Base-by-base conservation (phyloP, 2,329 filamentous ascomycete species). In the Scorias spongiosa region DNA sequence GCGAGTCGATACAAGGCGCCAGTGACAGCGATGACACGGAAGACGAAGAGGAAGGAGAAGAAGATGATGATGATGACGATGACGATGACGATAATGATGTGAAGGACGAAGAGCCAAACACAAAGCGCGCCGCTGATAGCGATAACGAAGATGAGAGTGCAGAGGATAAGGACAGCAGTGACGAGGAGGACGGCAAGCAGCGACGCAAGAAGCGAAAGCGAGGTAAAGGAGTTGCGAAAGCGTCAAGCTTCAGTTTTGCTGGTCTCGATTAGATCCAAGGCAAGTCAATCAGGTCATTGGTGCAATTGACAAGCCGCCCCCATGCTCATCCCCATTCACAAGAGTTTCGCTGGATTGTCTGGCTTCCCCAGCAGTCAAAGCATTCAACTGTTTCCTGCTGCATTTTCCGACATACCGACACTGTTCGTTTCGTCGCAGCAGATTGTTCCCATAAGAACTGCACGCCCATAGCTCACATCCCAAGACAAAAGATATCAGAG, bases 1-100 rank as follows among this genome's bases (percentile, higher is more conserved):
- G 78, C 48, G 78, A 91, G 58, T 75, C 80, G 47, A 68, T 74
- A n/a, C 12, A 15, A 5, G 15, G 15, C 15, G 69, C 68, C 45
- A 60, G 70, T 2, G 70, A 73, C 17, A 68, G 66, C 2, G 70
- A 69, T 0, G 72, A 74, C 0, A 71, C 70, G 1, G 70, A 69
- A 0, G 69, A 65, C 18, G 63, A 52, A 14, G 56, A 60, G 29
- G 57, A 52, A 3, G 59, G 61, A 10, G 53, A 50, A 2, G 51
- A 44, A 12, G 54, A 51, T 2, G 44, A 36, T 15, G 34, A 8
- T 9, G 12, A n/a, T n/a, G 12, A 37, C 12, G 34, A 17, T 6
- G 34, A 37, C 12, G 34, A 57, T 29, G 63, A 59, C 41, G 69
- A 72, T 28, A 67, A 68, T 10, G 66, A 68, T 29, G 67, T 64